Conservation (phyloP, 2,329 filamentous ascomycete species). For the Xylariomycetidae sp. region DNA sequence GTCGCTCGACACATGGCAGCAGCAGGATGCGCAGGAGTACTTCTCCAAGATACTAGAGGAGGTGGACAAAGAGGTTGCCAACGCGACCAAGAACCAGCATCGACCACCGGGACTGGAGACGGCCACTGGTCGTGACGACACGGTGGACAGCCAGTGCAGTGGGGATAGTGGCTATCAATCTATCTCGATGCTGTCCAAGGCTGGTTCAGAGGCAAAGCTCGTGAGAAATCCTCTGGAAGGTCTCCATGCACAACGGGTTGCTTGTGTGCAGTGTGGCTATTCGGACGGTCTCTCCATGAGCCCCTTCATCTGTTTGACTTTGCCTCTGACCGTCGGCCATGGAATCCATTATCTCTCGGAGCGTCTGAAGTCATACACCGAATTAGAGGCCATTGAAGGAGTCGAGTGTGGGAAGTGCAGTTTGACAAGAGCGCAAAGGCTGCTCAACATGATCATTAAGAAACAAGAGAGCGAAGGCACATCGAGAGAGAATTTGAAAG, state of each 20-base stretch:
- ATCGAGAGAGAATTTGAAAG: slow-evolving; percentile 45
- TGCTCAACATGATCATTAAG: slow-evolving; percentile 42
- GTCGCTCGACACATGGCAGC: slow-evolving; percentile 90
- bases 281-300: slow-evolving; percentile 86
- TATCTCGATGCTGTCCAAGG: slow-evolving; percentile 31
- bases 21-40: slow-evolving; percentile 97
- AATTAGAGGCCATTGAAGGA: slow-evolving; percentile 77
- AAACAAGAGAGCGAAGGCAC: slow-evolving; percentile 28
- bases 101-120: slow-evolving; percentile 35
- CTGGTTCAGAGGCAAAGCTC: slow-evolving; percentile 28
- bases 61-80: slow-evolving; percentile 68
- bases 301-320: slow-evolving; percentile 88
- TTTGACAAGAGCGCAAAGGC: slow-evolving; percentile 50
- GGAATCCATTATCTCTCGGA: slow-evolving; percentile 65
- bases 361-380: slow-evolving; percentile 77
- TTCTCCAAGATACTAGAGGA: slow-evolving; percentile 85
- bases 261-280: slow-evolving; percentile 78
- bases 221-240: slow-evolving; percentile 79
- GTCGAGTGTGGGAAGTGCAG: slow-evolving; percentile 93
- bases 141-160: slow-evolving; percentile 42
- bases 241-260: slow-evolving; percentile 78
- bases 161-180: slow-evolving; percentile 54
- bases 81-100: slow-evolving; percentile 32
- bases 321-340: slow-evolving; percentile 64
- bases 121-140: slow-evolving; percentile 34